These are phyloP conservation scores for Dillenia turbinata DNA, from an alignment of 164 flowering plant species.

Conservation along the genomic window DNA sequence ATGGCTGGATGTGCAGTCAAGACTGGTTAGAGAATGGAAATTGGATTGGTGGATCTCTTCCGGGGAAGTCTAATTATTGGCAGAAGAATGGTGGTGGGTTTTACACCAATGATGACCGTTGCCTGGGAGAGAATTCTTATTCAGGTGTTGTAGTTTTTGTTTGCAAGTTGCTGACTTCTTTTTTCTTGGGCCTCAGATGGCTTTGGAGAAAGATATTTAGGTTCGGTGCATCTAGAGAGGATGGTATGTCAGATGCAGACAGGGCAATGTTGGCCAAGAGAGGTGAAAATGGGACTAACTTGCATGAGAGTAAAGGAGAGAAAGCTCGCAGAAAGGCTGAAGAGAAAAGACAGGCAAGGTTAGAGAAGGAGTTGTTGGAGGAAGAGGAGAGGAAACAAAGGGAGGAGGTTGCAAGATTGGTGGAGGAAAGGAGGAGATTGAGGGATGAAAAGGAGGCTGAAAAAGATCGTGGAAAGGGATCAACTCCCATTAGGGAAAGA, in stretches of 20 bases:
- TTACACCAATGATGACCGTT: conserved; percentile 49
- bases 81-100: conserved; percentile 42
- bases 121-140: conserved; percentile 66
- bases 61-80: conserved; percentile 43
- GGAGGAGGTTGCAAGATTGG: conserved; percentile 94
- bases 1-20: conserved; percentile 68
- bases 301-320: conserved; percentile 72
- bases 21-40: conserved; percentile 75
- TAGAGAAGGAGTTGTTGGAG: conserved; percentile 85
- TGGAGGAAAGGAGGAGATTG: conserved; percentile 78
- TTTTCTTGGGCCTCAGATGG: conserved; percentile 65
- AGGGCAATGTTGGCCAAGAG: conserved; percentile 43
- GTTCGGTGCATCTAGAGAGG: conserved; percentile 44
- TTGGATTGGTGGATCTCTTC: conserved; percentile 52
- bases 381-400: conserved; percentile 95
- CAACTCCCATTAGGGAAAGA: conserved; percentile 38
- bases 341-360: conserved; percentile 91
- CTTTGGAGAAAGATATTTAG: conserved; percentile 80
- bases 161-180: conserved; percentile 45
- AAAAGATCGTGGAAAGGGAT: conserved; percentile 41
- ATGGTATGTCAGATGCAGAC: conserved; percentile 44
- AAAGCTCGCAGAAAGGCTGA: conserved; percentile 96
- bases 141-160: conserved; percentile 44
- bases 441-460: conserved; percentile 81
- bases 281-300: conserved; percentile 55